Conservation (phyloP, 257 asterid species). For the Nicotiana paniculata region DNA sequence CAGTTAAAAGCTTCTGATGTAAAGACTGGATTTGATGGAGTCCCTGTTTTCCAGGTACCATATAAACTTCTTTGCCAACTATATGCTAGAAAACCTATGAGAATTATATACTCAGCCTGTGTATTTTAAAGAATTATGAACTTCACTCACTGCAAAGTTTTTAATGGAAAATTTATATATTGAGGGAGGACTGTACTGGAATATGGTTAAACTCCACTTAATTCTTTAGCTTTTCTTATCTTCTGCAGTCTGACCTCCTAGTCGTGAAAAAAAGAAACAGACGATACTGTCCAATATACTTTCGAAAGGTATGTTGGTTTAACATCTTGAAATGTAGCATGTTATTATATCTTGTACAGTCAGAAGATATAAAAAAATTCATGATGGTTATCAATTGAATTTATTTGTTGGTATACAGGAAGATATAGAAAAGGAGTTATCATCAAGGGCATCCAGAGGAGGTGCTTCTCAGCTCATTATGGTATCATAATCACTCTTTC, state of each 20-base stretch:
- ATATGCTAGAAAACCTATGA: neutral
- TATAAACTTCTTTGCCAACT: neutral
- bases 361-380: too few species aligned
- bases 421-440: slow-evolving; percentile 79
- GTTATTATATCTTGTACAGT: too few species aligned
- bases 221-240: neutral
- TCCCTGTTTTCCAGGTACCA: slow-evolving; percentile 91
- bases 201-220: neutral
- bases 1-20: slow-evolving; percentile 63
- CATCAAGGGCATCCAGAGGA: slow-evolving; percentile 56
- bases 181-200: neutral
- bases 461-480: slow-evolving; percentile 58
- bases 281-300: slow-evolving; percentile 82
- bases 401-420: slow-evolving; percentile 45
- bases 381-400: neutral
- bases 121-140: neutral
- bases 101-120: neutral
- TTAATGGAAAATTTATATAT: neutral
- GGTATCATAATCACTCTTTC: slow-evolving; percentile 40
- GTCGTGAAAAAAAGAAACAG: slow-evolving; percentile 66
- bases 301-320: slow-evolving; percentile 59
- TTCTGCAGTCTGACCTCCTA: slow-evolving; percentile 84
- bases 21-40: slow-evolving; percentile 86
- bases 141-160: neutral
- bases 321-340: neutral